Percentiles rank a stretch among this genome's conserved stretches.
Conservation (phyloP, 306 rosid species). For the Chamaecrista fasciculata region DNA sequence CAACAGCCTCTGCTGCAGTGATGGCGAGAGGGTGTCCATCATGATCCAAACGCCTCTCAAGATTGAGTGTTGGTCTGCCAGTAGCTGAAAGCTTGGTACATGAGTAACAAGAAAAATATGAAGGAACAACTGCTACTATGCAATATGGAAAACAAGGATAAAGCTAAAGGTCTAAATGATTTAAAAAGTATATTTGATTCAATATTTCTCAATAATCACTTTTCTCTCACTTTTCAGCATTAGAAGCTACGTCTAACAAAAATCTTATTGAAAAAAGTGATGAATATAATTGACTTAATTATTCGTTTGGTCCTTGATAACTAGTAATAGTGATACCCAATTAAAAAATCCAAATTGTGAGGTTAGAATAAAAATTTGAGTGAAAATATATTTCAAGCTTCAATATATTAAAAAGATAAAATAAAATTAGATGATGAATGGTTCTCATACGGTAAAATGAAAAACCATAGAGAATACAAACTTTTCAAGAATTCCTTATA, state of each 20-base stretch:
- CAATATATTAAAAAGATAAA: background rate
- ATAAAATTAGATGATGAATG: background rate
- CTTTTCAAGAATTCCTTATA: background rate
- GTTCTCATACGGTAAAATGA: background rate
- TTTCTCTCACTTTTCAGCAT: background rate
- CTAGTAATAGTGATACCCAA: background rate
- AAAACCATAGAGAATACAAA: background rate
- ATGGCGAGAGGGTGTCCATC: constrained; percentile 96
- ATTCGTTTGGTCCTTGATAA: too few relatives aligned
- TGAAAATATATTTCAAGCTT: background rate
- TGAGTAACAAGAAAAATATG: constrained; percentile 21
- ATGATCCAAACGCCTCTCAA: constrained; percentile 89
- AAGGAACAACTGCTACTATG: constrained; percentile 6
- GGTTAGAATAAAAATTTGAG: too few relatives aligned
- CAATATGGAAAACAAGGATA: background rate
- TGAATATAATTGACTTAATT: too few relatives aligned
- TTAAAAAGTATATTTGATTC: constrained; percentile 1
- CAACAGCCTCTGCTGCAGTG: constrained; percentile 84
- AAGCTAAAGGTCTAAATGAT: constrained; percentile 18
- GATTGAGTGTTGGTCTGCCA: constrained; percentile 91
- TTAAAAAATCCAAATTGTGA: too few relatives aligned
- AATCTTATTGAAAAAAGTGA: too few relatives aligned
- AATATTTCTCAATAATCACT: background rate
- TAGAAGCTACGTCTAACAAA: background rate
- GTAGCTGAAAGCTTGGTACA: constrained; percentile 51